phyloP scores from a whole-genome alignment of 2,329 filamentous ascomycete species.

The Sclerotinia glacialis region DNA sequence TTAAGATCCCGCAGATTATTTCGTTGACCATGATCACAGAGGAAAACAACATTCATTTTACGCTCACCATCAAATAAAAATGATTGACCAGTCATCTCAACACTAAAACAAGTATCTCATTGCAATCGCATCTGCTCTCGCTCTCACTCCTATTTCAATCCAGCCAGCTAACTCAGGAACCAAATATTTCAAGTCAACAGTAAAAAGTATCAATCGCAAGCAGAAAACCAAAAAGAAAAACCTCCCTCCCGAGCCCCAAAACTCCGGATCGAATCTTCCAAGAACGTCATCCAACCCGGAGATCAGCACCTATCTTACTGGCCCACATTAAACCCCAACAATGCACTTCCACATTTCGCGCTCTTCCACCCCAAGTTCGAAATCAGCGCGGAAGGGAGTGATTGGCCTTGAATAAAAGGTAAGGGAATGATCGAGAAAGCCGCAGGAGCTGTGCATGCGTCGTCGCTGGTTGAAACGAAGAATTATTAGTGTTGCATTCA shows the following conservation, averaged over 20 bases:
- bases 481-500: neutral
- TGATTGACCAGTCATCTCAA: too few species aligned
- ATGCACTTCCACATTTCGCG: neutral
- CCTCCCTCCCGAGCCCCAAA: rapidly evolving
- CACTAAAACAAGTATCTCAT: neutral
- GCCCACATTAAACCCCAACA: neutral
- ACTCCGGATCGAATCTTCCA: neutral
- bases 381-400: neutral
- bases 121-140: neutral
- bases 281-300: too few species aligned
- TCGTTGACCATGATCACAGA: too few species aligned
- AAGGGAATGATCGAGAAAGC: neutral
- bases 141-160: neutral
- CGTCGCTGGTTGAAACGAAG: neutral
- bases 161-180: neutral
- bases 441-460: neutral
- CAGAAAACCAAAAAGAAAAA: too few species aligned
- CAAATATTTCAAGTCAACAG: neutral
- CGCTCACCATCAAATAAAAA: too few species aligned
- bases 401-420: neutral
- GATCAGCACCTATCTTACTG: neutral
- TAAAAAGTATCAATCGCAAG: neutral
- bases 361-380: neutral
- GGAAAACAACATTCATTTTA: too few species aligned
- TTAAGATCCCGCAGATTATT: too few species aligned